Conservation (phyloP, 2,329 filamentous ascomycete genomes). For the Blastomyces silverae region DNA sequence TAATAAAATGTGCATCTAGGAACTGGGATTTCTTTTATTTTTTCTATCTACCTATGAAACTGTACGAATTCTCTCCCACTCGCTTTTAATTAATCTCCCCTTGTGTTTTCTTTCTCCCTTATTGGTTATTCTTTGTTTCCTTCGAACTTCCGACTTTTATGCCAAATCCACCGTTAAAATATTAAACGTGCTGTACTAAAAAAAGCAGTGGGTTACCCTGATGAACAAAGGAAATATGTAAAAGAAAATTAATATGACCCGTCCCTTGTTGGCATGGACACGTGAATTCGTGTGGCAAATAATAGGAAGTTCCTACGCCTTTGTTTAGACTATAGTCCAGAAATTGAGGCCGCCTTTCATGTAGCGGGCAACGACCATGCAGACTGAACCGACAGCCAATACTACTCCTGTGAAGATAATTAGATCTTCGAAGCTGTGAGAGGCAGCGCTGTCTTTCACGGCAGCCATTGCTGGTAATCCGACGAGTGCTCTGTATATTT, state of each 20-base stretch:
- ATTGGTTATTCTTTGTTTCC: background rate
- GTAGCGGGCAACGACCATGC: background rate
- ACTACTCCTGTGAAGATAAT: constrained; percentile 10
- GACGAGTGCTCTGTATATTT: constrained; percentile 9
- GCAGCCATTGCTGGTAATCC: constrained; percentile 11
- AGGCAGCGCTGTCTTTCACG: background rate
- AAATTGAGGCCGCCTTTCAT: constrained; percentile 8
- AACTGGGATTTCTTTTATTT: background rate
- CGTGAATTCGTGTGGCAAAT: background rate
- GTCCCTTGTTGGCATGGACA: background rate
- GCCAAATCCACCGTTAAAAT: background rate
- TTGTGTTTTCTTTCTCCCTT: background rate
- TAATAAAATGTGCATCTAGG: background rate
- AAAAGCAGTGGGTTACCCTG: background rate
- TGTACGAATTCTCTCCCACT: background rate
- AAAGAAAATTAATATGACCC: background rate
- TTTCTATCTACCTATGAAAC: background rate
- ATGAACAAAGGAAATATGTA: background rate
- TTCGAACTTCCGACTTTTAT: background rate
- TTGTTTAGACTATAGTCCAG: constrained; percentile 4
- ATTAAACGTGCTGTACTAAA: background rate
- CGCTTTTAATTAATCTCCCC: background rate
- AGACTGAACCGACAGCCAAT: constrained; percentile 7
- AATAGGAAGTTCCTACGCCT: background rate
- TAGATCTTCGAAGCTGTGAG: constrained; percentile 7